phyloP scores from a whole-genome alignment of 1,139 yeast species.

The Geotrichum macrosporum region DNA sequence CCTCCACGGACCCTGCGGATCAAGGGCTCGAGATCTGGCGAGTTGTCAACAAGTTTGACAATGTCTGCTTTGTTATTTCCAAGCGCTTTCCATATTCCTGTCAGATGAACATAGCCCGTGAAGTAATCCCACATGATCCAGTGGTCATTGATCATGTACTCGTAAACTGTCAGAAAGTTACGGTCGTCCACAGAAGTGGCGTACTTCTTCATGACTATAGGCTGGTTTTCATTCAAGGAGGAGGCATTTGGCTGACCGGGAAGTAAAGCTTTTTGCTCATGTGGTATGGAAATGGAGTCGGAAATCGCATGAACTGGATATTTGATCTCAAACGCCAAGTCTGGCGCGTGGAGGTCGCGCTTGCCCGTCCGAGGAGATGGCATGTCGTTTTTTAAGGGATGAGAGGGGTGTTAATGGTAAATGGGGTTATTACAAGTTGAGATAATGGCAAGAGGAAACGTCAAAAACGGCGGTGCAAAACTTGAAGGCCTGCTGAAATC shows the following conservation, averaged over 20 bases:
- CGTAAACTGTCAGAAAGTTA: constrained; percentile 59
- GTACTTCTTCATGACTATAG: constrained; percentile 54
- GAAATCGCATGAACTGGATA: constrained; percentile 31
- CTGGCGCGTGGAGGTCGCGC: constrained; percentile 16
- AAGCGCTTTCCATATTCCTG: constrained; percentile 86
- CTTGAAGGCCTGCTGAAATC: no score
- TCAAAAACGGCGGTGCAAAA: no score
- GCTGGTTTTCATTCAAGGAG: no score
- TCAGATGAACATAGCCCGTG: constrained; percentile 83
- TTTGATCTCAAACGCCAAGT: constrained; percentile 27
- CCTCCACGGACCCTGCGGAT: constrained; percentile 86
- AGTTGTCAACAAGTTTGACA: constrained; percentile 57
- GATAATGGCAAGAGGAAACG: no score
- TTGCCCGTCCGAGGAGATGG: constrained; percentile 4
- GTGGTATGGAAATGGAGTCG: constrained; percentile 30
- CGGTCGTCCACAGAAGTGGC: constrained; percentile 73
- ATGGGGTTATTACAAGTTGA: no score
- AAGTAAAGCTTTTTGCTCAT: constrained; percentile 35
- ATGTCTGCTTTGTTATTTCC: constrained; percentile 72
- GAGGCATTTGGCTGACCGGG: no score
- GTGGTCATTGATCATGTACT: constrained; percentile 57
- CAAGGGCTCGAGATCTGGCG: constrained; percentile 62
- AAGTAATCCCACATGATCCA: constrained; percentile 86
- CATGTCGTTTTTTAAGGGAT: background rate
- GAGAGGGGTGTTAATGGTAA: no score